A percentile compares a stretch with the other conserved stretches of the same genome.
Conservation (phyloP, 1,139 yeast genomes). For the Nakaseomyces glabratus region DNA sequence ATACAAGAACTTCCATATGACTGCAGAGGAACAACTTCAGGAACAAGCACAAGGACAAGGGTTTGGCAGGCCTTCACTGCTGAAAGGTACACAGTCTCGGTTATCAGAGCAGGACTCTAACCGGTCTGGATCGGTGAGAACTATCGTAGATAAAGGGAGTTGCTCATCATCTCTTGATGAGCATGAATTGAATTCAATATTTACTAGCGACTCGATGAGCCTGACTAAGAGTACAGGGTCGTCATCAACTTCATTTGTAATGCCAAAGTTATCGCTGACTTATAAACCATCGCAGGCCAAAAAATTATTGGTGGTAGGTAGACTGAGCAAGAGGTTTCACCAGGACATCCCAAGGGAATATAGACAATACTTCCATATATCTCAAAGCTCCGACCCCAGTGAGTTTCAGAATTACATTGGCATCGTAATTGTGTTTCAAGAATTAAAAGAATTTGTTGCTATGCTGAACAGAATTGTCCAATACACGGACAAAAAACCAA, state of each 20-base stretch:
- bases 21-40: no score
- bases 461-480: conserved; percentile 20
- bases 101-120: no score
- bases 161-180: no score
- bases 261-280: conserved; percentile 27
- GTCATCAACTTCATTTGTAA: conserved; percentile 28
- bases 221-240: conserved; percentile 22
- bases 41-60: no score
- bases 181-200: no score
- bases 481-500: conserved; percentile 16
- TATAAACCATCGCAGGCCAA: conserved; percentile 9
- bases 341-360: conserved; percentile 19
- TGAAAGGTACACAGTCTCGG: no score
- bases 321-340: conserved; percentile 22
- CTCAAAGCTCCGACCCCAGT: conserved; percentile 15
- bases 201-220: no score
- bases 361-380: conserved; percentile 19
- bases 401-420: conserved; percentile 18
- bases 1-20: neutral
- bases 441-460: conserved; percentile 20
- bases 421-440: conserved; percentile 23
- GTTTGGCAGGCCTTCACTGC: no score
- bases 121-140: no score
- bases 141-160: no score
- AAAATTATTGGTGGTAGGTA: conserved; percentile 21